Evolutionary conservation across 2,329 filamentous ascomycete genomes (phyloP).

Genomic region (Penicillium palitans): DNA sequence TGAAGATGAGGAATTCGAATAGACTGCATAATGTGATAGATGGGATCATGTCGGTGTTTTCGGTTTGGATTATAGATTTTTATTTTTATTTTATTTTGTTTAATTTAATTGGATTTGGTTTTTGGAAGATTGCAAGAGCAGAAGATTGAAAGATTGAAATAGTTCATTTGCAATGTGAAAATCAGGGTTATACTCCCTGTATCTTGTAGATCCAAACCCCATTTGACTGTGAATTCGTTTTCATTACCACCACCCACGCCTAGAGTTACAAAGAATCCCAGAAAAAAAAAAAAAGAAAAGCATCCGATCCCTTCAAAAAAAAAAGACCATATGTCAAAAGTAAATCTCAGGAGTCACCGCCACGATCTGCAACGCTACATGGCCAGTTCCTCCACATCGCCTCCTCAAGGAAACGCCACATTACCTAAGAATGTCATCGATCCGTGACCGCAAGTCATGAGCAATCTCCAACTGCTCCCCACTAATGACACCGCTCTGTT

Average conservation of each 20-base stretch:
- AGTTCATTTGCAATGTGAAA: background rate
- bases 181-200: slow-evolving; percentile 1
- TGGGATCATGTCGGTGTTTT: slow-evolving; percentile 14
- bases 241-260: slow-evolving; percentile 18
- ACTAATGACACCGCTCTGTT: slow-evolving; percentile 42
- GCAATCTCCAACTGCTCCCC: slow-evolving; percentile 39
- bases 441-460: slow-evolving; percentile 44
- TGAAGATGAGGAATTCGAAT: slow-evolving; percentile 10
- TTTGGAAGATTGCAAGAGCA: background rate
- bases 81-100: slow-evolving; percentile 5
- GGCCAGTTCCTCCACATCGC: background rate
- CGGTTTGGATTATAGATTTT: slow-evolving; percentile 6
- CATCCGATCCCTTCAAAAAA: background rate
- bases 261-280: slow-evolving; percentile 12
- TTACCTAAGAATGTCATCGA: slow-evolving; percentile 44
- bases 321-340: slow-evolving; percentile 1
- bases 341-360: slow-evolving; percentile 5
- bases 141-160: background rate
- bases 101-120: background rate
- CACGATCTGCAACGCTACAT: background rate
- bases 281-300: background rate
- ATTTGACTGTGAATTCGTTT: slow-evolving; percentile 12
- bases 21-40: slow-evolving; percentile 23
- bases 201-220: background rate
- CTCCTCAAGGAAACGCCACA: slow-evolving; percentile 1